Conservation (phyloP, 2,329 filamentous ascomycete species). For the Mycosphaerella arachidis region DNA sequence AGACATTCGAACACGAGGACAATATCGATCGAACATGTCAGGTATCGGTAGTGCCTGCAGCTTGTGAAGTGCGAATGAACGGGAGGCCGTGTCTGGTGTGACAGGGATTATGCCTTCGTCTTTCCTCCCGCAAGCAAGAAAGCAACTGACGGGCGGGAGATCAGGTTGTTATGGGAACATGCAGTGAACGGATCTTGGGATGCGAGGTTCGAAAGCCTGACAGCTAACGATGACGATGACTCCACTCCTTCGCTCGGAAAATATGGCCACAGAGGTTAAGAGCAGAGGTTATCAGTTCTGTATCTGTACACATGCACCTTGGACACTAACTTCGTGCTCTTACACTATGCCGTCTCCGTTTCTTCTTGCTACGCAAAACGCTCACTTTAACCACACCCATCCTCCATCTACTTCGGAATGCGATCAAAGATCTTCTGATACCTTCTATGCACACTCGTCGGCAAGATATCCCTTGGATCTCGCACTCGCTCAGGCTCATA, state of each 20-base stretch:
- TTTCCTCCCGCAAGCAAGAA: not conserved
- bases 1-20: too few species aligned
- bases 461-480: constrained; percentile 6
- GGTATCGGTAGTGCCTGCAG: not conserved
- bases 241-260: not conserved
- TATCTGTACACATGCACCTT: not conserved
- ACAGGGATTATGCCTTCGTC: not conserved
- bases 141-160: not conserved
- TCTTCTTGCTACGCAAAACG: not conserved
- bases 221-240: not conserved
- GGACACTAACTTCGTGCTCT: not conserved
- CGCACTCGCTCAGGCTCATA: constrained; percentile 38
- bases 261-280: not conserved
- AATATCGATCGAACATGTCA: too few species aligned
- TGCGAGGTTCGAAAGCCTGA: not conserved
- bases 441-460: not conserved
- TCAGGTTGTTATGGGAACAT: not conserved
- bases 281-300: not conserved
- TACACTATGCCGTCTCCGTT: not conserved
- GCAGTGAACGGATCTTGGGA: not conserved
- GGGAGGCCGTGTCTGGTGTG: not conserved
- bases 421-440: constrained; percentile 2
- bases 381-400: not conserved
- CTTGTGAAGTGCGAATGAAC: not conserved
- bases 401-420: not conserved